Base-by-base conservation (phyloP, 228 moss, liverwort and hornwort genomes). In the Sphagnum magellanicum region DNA sequence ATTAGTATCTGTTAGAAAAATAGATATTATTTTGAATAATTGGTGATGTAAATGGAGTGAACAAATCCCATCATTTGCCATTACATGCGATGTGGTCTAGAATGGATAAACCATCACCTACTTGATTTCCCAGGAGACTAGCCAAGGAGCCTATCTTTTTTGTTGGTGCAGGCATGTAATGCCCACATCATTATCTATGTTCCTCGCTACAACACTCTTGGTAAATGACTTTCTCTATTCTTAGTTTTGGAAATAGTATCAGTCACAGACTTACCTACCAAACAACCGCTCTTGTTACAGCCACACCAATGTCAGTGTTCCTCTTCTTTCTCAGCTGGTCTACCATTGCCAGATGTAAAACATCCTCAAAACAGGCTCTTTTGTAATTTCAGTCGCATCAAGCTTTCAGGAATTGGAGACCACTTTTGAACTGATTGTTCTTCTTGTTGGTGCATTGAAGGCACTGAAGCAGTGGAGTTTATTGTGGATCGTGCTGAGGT, bases 201-300 rank as follows among this genome's bases (percentile, higher is more conserved):
- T 55, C 95, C 95, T 17, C 87, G 90, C 2, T 95, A 95, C 69
- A 92, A 95, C 63, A 95, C 95, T 59, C 78, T 95, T 50, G 93
- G 90, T 92, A 88, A 75, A 32, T 32, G 32, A 32, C 32, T 32
- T 11, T 63, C 46, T 6, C 58, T 63, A 49, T 64, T 64, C 15
- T 67, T 50, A 49, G 32, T 32, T 32, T 2, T 1, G 32, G 32
- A 32, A 32, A 32, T 32, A 32, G 32, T 32, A 32, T 63, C n/a
- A 32, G 32, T 32, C 32, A 32, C 1, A 32, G 32, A 32, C 32
- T 32, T 32, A 32, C 1, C 32, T 32, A 32, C 32, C 32, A 32
- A 32, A 32, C 32, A 2, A 32, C 32, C 0, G 1, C 1, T 32
- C 32, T 32, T 32, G 32, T 32, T 32, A 32, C 32, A 32, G 32